Conservation (phyloP, 352 stramenopile species). For the Globisporangium irregulare region DNA sequence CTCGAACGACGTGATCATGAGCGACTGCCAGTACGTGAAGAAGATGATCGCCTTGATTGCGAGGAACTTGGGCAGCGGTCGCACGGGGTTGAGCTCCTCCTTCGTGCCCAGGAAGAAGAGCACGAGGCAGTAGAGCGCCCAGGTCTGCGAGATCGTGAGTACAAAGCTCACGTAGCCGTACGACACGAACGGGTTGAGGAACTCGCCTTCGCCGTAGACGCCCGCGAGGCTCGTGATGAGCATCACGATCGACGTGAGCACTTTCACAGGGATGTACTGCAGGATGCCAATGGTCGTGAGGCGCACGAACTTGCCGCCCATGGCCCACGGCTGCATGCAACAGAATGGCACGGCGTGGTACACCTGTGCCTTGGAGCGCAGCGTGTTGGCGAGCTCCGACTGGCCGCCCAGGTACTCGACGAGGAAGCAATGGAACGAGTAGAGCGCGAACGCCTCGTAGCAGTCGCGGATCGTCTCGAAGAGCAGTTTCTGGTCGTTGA, state of each 20-base stretch:
- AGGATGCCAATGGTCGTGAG: constrained; percentile 92
- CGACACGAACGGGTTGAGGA: constrained; percentile 78
- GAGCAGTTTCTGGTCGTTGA: constrained; percentile 87
- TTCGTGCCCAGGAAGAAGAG: constrained; percentile 93
- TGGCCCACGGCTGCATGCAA: constrained; percentile 86
- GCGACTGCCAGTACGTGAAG: constrained; percentile 94
- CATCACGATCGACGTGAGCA: constrained; percentile 85
- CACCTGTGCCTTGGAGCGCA: constrained; percentile 85
- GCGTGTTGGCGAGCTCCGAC: constrained; percentile 74
- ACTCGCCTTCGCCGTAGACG: constrained; percentile 89
- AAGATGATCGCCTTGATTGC: constrained; percentile 95
- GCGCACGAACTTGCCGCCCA: constrained; percentile 92
- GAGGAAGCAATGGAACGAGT: constrained; percentile 93
- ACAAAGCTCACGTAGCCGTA: constrained; percentile 91
- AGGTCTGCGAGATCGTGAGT: constrained; percentile 87
- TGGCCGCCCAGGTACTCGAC: constrained; percentile 87
- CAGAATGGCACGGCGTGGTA: constrained; percentile 83
- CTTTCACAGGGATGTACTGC: constrained; percentile 91
- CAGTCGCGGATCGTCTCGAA: constrained; percentile 90
- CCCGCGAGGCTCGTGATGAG: constrained; percentile 80
- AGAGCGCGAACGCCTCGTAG: constrained; percentile 93
- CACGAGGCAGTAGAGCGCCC: constrained; percentile 93
- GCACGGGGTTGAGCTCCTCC: constrained; percentile 86
- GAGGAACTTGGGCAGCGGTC: constrained; percentile 92
- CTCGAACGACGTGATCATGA: constrained; percentile 89